Percentiles rank a stretch among this genome's conserved stretches.
Conservation (phyloP, 1,284 basidiomycete species). For the Heterobasidion irregulare region DNA sequence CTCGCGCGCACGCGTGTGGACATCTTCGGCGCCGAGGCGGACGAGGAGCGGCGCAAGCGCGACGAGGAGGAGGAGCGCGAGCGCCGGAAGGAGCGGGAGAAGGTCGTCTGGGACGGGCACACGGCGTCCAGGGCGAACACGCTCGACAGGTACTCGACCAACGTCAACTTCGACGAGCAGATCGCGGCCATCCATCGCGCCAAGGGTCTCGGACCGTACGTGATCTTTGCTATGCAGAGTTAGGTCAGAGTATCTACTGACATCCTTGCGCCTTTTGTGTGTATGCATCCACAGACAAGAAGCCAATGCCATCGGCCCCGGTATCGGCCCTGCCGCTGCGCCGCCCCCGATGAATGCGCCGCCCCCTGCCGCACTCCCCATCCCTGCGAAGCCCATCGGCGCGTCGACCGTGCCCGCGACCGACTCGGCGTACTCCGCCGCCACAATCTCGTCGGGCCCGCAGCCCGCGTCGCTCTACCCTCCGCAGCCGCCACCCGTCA, state of each 20-base stretch:
- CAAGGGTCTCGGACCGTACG: conserved; percentile 78
- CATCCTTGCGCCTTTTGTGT: too few species aligned
- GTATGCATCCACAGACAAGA: conserved; percentile 45
- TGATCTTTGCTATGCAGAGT: conserved; percentile 14
- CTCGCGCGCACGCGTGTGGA: conserved; percentile 89
- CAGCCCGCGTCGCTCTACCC: conserved; percentile 68
- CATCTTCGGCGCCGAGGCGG: conserved; percentile 87
- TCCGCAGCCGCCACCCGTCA: conserved; percentile 54
- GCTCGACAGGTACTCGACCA: conserved; percentile 83
- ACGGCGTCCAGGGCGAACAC: conserved; percentile 85
- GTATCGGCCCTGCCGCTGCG: conserved; percentile 70
- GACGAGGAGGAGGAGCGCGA: conserved; percentile 81
- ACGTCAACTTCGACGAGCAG: conserved; percentile 90
- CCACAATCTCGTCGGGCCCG: conserved; percentile 73
- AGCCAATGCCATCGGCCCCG: conserved; percentile 68
- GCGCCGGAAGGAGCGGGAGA: conserved; percentile 78
- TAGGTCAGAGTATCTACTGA: conserved; percentile 2
- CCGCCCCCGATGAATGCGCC: conserved; percentile 45
- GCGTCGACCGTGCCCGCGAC: conserved; percentile 52
- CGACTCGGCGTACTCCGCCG: conserved; percentile 54
- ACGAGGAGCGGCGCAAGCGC: conserved; percentile 78
- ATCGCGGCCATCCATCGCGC: conserved; percentile 90
- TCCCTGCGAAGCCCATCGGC: conserved; percentile 55
- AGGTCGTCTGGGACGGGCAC: conserved; percentile 94
- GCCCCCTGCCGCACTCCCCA: conserved; percentile 9